A percentile compares a stretch with the other conserved stretches of the same genome.
These are phyloP conservation scores for Eucalyptus erythrocorys DNA, from an alignment of 345 rosid genomes.

Conservation along the genomic window DNA sequence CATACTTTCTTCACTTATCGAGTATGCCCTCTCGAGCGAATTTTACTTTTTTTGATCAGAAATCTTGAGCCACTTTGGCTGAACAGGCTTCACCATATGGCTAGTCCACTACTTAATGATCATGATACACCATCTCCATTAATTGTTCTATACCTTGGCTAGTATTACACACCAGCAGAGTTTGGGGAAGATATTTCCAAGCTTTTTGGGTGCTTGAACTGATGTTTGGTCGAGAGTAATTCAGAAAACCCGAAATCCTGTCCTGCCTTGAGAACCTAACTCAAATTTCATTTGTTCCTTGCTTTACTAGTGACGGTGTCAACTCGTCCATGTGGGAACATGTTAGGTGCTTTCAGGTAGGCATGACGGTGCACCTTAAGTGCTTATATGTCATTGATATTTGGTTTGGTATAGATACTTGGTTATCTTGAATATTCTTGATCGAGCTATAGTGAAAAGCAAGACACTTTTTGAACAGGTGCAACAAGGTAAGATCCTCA, in stretches of 20 bases:
- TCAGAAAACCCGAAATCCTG: background rate
- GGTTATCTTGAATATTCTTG: background rate
- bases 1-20: background rate
- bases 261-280: background rate
- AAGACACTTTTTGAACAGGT: background rate
- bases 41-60: too few relatives aligned
- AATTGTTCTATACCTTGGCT: background rate
- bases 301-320: background rate
- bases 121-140: background rate
- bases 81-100: background rate
- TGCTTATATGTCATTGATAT: background rate
- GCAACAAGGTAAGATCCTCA: background rate
- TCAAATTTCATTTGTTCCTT: background rate
- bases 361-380: background rate
- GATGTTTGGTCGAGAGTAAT: background rate
- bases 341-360: background rate
- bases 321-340: background rate
- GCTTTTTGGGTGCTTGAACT: background rate
- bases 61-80: background rate
- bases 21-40: background rate
- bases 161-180: background rate
- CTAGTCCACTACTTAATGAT: background rate
- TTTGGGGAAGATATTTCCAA: background rate
- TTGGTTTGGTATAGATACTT: background rate
- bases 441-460: background rate